A percentile compares a stretch with the other conserved stretches of the same genome.
Conservation (phyloP, 768 basidiomycete genomes). For the Amanita polypyramis region DNA sequence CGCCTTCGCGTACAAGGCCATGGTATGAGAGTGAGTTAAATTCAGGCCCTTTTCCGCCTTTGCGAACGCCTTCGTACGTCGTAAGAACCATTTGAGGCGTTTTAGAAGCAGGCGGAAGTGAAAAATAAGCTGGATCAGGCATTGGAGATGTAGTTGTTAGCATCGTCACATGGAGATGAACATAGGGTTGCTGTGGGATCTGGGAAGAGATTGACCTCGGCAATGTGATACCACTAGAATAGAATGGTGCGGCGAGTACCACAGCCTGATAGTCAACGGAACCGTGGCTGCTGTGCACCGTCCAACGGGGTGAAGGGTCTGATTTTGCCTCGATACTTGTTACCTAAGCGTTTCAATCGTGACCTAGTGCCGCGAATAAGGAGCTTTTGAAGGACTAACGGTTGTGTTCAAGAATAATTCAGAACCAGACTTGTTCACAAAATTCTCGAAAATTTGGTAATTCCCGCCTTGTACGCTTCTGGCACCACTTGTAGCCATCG, state of each 20-base stretch:
- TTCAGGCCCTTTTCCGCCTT: conserved; percentile 52
- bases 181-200: conserved; percentile 66
- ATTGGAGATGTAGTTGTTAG: conserved; percentile 64
- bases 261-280: conserved; percentile 54
- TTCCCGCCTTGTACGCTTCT: conserved; percentile 69
- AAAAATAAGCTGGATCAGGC: conserved; percentile 63
- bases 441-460: conserved; percentile 74
- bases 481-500: conserved; percentile 65
- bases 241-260: conserved; percentile 82
- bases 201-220: conserved; percentile 35
- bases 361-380: conserved; percentile 1
- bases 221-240: conserved; percentile 49
- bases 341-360: conserved; percentile 28
- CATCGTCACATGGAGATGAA: conserved; percentile 82
- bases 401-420: conserved; percentile 60
- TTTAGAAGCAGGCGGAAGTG: conserved; percentile 28
- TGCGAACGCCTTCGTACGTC: conserved; percentile 47
- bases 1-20: conserved; percentile 39
- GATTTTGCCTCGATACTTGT: conserved; percentile 35
- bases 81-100: conserved; percentile 66
- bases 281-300: conserved; percentile 37
- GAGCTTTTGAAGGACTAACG: conserved; percentile 24
- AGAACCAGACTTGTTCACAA: conserved; percentile 62
- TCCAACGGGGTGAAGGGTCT: conserved; percentile 38
- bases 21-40: conserved; percentile 88